phyloP scores from a whole-genome alignment of 441 rosid genomes.

The Eutrema salsugineum region DNA sequence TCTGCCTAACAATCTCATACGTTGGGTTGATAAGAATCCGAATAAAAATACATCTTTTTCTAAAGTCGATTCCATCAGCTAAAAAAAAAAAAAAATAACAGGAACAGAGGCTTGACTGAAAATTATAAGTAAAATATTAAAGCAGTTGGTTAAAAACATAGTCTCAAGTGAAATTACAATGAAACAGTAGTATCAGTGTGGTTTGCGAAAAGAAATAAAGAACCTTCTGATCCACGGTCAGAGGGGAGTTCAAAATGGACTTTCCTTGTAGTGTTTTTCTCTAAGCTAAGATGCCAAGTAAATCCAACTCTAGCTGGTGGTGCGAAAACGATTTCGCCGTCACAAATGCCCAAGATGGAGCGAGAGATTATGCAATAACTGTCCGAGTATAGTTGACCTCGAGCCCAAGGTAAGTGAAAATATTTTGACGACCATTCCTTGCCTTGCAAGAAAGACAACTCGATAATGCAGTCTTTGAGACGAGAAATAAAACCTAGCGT shows the following conservation, averaged over 20 bases:
- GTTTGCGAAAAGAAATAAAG: background rate
- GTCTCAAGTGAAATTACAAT: background rate
- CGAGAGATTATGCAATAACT: accelerated
- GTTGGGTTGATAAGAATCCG: slow-evolving; percentile 22
- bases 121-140: no score
- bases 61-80: slow-evolving; percentile 19
- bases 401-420: background rate
- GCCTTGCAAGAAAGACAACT: background rate
- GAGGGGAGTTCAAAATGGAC: background rate
- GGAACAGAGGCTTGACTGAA: no score
- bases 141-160: no score
- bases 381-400: no score
- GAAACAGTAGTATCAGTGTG: background rate
- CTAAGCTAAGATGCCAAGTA: background rate
- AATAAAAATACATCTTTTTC: slow-evolving; percentile 7
- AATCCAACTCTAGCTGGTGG: background rate
- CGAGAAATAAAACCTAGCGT: background rate
- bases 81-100: background rate
- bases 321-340: background rate
- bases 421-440: background rate
- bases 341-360: background rate
- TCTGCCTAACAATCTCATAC: slow-evolving; percentile 5
- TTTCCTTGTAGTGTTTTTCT: background rate
- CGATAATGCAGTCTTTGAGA: background rate
- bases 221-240: background rate